phyloP scores from a whole-genome alignment of 2,329 filamentous ascomycete genomes.

The Lasiodiplodia hormozganensis region DNA sequence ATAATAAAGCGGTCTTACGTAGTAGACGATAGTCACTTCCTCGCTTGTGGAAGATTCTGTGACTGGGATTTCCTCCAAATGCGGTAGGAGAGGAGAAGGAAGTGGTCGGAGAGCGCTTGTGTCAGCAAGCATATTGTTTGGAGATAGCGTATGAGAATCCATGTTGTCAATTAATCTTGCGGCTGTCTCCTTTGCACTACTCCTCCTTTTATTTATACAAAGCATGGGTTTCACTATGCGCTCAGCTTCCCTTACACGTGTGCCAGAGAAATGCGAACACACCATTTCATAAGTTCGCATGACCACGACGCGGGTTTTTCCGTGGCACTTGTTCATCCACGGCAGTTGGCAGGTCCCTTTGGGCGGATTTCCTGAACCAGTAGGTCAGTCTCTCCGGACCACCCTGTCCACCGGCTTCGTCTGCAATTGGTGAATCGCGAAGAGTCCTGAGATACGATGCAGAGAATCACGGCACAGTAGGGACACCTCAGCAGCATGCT shows the following conservation, averaged over 20 bases:
- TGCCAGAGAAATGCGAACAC: background rate
- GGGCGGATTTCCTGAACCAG: background rate
- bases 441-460: background rate
- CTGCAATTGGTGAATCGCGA: background rate
- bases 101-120: background rate
- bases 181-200: background rate
- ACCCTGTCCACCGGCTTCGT: background rate
- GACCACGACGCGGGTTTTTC: background rate
- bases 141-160: background rate
- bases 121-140: background rate
- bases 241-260: background rate
- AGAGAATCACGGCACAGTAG: background rate
- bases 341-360: background rate
- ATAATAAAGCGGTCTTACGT: background rate
- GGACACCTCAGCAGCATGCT: background rate
- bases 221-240: background rate
- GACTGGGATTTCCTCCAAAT: background rate
- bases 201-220: background rate
- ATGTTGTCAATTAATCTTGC: background rate
- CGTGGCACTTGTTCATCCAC: background rate
- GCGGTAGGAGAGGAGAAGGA: background rate
- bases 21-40: background rate
- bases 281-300: background rate
- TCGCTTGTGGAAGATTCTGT: background rate
- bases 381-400: background rate